These are phyloP conservation scores for Corymbia calophylla DNA, from an alignment of 441 rosid genomes.

Conservation along the genomic window DNA sequence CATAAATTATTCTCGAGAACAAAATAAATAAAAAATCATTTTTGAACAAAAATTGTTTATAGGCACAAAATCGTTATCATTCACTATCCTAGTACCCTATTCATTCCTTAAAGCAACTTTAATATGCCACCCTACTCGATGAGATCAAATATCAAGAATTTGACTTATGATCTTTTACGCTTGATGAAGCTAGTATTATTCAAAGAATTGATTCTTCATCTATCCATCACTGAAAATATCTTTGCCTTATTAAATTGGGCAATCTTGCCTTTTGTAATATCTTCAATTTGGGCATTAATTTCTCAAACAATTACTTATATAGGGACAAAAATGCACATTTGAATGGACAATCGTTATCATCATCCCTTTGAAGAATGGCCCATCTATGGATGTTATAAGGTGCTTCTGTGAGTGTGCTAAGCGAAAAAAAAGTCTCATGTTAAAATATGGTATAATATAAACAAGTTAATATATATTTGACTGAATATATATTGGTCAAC, in stretches of 20 bases:
- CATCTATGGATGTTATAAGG: background rate
- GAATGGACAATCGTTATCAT: background rate
- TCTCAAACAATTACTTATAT: accelerated
- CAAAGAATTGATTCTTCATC: background rate
- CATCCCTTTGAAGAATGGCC: background rate
- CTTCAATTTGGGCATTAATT: background rate
- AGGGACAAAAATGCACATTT: background rate
- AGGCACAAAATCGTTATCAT: no score
- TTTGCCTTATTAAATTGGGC: background rate
- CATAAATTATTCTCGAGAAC: no score
- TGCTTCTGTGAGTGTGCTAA: background rate
- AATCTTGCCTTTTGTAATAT: background rate
- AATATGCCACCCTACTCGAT: background rate
- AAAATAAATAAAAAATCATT: no score
- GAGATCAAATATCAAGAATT: background rate
- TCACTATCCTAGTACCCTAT: background rate
- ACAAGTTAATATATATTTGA: background rate
- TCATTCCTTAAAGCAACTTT: background rate
- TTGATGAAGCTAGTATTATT: background rate
- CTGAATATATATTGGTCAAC: background rate
- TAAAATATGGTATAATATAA: background rate
- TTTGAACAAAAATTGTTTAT: no score
- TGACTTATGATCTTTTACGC: background rate
- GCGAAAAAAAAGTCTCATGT: background rate
- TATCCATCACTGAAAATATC: background rate